Percentiles rank a stretch among this genome's conserved stretches.
Evolutionary conservation across 2,329 filamentous ascomycete genomes (phyloP).

Genomic region (Apiospora rasikravindrae): DNA sequence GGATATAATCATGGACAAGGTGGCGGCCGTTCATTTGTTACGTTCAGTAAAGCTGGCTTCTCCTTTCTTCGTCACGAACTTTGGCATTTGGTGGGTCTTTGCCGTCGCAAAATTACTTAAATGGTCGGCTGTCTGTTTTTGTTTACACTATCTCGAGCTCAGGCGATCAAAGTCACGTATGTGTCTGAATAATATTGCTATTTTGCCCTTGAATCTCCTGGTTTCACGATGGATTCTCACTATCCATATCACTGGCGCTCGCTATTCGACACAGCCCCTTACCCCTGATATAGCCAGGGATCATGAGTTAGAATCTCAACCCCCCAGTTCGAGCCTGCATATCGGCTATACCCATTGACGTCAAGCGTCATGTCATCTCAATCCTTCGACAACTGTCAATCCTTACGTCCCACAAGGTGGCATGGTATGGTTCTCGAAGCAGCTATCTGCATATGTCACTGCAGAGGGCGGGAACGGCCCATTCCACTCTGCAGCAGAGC

Average conservation of each 20-base stretch:
- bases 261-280: neutral
- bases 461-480: neutral
- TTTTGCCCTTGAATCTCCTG: neutral
- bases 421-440: neutral
- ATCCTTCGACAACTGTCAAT: neutral
- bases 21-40: neutral
- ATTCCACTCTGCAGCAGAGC: neutral
- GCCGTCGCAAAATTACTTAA: neutral
- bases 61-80: neutral
- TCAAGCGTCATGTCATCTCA: neutral
- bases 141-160: neutral
- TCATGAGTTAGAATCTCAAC: neutral
- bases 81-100: neutral
- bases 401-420: neutral
- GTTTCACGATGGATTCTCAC: neutral
- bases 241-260: neutral
- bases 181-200: neutral
- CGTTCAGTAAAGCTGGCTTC: neutral
- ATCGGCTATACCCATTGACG: neutral
- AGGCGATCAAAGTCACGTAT: neutral
- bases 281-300: neutral
- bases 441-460: slow-evolving; percentile 5
- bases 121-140: slow-evolving; percentile 14
- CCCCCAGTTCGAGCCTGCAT: neutral
- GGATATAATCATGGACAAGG: neutral